Conservation (phyloP, 2,329 filamentous ascomycete species). For the Calonectria montana region DNA sequence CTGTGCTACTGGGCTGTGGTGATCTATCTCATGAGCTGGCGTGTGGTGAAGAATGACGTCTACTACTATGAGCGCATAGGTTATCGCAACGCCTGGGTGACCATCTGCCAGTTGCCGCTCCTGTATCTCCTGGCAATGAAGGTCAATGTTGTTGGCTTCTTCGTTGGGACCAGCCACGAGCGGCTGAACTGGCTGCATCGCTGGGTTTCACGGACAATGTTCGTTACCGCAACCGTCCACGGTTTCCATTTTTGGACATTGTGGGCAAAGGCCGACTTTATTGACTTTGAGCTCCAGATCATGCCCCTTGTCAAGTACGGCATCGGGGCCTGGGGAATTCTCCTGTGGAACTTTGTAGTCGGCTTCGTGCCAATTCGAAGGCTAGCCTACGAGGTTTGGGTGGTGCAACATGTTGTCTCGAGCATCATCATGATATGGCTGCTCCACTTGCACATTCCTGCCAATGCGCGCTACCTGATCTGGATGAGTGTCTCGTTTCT, state of each 20-base stretch:
- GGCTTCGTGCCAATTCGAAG: conserved; percentile 73
- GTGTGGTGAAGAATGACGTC: conserved; percentile 61
- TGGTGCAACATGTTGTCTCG: conserved; percentile 73
- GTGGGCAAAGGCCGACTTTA: conserved; percentile 70
- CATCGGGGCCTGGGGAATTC: conserved; percentile 72
- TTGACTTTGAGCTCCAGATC: conserved; percentile 67
- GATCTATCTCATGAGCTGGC: conserved; percentile 66
- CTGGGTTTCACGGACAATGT: conserved; percentile 77
- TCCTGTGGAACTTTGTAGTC: conserved; percentile 74
- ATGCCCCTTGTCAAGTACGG: conserved; percentile 76
- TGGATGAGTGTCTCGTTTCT: conserved; percentile 75
- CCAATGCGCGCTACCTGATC: conserved; percentile 68
- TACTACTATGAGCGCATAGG: conserved; percentile 74
- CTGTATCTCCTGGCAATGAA: conserved; percentile 72
- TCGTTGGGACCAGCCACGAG: conserved; percentile 75
- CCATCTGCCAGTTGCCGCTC: conserved; percentile 72
- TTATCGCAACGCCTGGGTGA: conserved; percentile 76
- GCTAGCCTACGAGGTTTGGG: conserved; percentile 77
- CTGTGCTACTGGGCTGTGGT: conserved; percentile 69
- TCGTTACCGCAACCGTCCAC: conserved; percentile 75
- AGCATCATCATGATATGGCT: conserved; percentile 72
- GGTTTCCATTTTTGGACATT: conserved; percentile 76
- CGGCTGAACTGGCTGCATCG: conserved; percentile 79
- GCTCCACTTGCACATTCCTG: conserved; percentile 72
- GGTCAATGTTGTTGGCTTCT: conserved; percentile 67